These are phyloP conservation scores for Syzygium aqueum DNA, from an alignment of 345 rosid genomes.

Conservation along the genomic window DNA sequence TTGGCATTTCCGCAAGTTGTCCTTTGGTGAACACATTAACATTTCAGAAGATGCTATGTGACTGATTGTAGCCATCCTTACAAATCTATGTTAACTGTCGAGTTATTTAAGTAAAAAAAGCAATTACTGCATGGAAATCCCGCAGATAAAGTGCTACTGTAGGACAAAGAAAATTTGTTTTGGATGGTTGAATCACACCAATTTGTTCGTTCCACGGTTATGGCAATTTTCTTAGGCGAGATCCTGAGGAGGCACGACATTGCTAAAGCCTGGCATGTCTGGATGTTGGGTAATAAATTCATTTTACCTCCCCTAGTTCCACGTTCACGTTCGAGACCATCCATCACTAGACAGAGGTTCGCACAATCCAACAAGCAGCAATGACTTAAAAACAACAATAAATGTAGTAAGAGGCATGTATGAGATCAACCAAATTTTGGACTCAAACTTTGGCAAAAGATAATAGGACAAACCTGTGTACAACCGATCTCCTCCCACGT, in stretches of 20 bases:
- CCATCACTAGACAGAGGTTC: not conserved
- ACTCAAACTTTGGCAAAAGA: not conserved
- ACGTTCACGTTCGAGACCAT: not conserved
- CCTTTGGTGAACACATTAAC: not conserved
- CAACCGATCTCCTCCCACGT: slow-evolving; percentile 33
- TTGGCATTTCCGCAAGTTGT: not conserved
- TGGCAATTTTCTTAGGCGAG: not conserved
- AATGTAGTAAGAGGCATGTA: not conserved
- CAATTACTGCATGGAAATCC: not conserved
- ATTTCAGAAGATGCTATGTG: not conserved
- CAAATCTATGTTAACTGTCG: not conserved
- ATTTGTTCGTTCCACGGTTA: not conserved
- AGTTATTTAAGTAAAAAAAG: not conserved
- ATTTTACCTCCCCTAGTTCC: not conserved
- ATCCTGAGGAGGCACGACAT: not conserved
- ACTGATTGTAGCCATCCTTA: not conserved
- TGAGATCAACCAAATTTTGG: not conserved
- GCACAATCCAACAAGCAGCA: not conserved
- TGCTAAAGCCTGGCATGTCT: not conserved
- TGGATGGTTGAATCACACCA: not conserved
- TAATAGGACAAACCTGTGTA: slow-evolving; percentile 44
- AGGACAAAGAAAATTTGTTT: not conserved
- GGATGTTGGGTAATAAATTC: not conserved
- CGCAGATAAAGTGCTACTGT: not conserved
- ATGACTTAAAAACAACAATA: not conserved